phyloP scores from a whole-genome alignment of 345 rosid species.

The Acer yangbiense region DNA sequence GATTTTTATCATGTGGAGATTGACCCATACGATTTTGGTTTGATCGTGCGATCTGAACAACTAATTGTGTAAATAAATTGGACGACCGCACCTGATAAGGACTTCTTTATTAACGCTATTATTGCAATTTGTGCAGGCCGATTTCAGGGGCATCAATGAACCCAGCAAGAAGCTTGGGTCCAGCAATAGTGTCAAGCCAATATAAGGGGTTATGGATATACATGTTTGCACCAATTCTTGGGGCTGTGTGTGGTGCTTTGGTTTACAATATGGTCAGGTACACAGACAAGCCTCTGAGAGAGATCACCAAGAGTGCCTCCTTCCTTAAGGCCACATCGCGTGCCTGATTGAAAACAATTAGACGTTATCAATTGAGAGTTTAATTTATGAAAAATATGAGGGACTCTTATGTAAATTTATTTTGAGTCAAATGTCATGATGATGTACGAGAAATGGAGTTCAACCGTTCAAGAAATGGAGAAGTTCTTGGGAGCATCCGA shows the following conservation, averaged over 20 bases:
- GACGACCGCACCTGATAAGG: too few relatives aligned
- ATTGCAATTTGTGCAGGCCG: slow-evolving; percentile 42
- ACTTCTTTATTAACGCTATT: too few relatives aligned
- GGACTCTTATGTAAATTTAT: background rate
- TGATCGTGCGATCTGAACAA: too few relatives aligned
- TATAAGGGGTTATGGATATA: slow-evolving; percentile 78
- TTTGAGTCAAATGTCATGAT: too few relatives aligned
- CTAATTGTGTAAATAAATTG: too few relatives aligned
- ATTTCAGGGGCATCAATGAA: slow-evolving; percentile 90
- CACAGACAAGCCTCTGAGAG: slow-evolving; percentile 78
- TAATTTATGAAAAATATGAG: background rate
- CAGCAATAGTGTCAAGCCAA: slow-evolving; percentile 62
- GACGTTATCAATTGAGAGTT: background rate
- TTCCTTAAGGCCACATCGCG: slow-evolving; percentile 34
- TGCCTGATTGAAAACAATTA: background rate
- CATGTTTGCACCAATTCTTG: slow-evolving; percentile 56
- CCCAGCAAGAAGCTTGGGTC: slow-evolving; percentile 89
- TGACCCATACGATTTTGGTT: too few relatives aligned
- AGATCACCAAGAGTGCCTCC: slow-evolving; percentile 60
- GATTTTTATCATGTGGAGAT: too few relatives aligned
- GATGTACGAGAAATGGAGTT: too few relatives aligned
- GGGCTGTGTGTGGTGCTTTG: slow-evolving; percentile 79
- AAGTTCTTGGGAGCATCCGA: too few relatives aligned
- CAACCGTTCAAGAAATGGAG: too few relatives aligned
- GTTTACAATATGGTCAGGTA: slow-evolving; percentile 69